A percentile compares a stretch with the other conserved stretches of the same genome.
phyloP scores from a whole-genome alignment of 768 basidiomycete genomes.

The Termitomyces sp. region DNA sequence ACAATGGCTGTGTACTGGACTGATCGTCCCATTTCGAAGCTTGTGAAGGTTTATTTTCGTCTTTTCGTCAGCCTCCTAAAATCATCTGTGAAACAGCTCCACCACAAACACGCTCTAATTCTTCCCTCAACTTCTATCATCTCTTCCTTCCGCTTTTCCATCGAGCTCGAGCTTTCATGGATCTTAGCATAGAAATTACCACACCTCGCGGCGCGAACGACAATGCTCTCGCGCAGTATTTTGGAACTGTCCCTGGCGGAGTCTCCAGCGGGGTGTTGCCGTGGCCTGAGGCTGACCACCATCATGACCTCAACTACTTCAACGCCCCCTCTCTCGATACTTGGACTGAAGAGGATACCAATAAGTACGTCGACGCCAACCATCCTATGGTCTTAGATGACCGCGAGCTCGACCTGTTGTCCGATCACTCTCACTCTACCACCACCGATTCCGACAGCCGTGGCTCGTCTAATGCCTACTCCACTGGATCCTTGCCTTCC shows the following conservation, averaged over 20 bases:
- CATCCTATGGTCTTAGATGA: constrained; percentile 11
- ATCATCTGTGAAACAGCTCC: constrained; percentile 11
- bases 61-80: constrained; percentile 14
- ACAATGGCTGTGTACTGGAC: background rate
- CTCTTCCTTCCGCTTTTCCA: background rate
- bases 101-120: constrained; percentile 7
- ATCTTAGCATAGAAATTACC: constrained; percentile 12
- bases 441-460: constrained; percentile 13
- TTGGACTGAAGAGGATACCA: constrained; percentile 9
- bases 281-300: constrained; percentile 16
- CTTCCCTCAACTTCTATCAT: background rate
- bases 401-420: constrained; percentile 13
- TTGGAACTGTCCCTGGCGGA: background rate
- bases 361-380: constrained; percentile 9
- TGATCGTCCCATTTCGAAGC: constrained; percentile 3
- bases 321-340: constrained; percentile 1
- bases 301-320: constrained; percentile 1
- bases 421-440: constrained; percentile 14
- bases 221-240: constrained; percentile 8
- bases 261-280: background rate
- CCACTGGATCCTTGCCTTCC: constrained; percentile 7
- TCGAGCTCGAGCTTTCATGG: constrained; percentile 6
- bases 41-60: constrained; percentile 3
- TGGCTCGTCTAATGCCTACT: constrained; percentile 13
- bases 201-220: constrained; percentile 11